Evolutionary conservation across 2,329 filamentous ascomycete species (phyloP).

Genomic region (Simplicillium aogashimaense): DNA sequence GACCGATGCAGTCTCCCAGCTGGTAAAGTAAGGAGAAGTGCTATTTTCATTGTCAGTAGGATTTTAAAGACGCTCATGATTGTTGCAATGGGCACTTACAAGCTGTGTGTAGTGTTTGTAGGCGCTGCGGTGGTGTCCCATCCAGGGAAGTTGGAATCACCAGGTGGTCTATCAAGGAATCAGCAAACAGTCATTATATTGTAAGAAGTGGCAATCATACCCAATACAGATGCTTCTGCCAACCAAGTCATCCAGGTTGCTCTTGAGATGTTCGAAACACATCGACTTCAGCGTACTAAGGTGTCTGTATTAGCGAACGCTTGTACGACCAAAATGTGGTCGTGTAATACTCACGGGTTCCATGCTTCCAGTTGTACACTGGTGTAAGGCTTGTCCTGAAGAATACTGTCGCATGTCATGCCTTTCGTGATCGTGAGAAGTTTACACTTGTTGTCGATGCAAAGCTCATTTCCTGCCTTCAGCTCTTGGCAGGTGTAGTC

Average conservation of each 20-base stretch:
- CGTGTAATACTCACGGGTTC: constrained; percentile 2
- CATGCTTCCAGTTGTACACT: constrained; percentile 1
- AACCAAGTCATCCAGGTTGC: constrained; percentile 2
- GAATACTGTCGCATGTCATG: background rate
- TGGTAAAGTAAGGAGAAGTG: too few relatives aligned
- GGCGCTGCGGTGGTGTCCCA: background rate
- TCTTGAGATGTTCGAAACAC: background rate
- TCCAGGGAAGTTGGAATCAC: constrained; percentile 1
- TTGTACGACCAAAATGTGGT: too few relatives aligned
- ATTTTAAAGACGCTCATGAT: too few relatives aligned
- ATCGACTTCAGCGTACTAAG: background rate
- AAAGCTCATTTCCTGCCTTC: background rate
- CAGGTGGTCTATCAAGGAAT: constrained; percentile 1
- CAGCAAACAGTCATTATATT: background rate
- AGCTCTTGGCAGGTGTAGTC: constrained; percentile 1
- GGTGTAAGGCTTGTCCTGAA: background rate
- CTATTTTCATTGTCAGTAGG: too few relatives aligned
- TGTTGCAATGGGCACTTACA: background rate
- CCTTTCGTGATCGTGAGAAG: background rate
- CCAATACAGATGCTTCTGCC: constrained; percentile 4
- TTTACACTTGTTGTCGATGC: constrained; percentile 1
- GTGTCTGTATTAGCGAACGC: too few relatives aligned
- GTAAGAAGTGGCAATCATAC: background rate
- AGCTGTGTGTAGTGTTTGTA: background rate
- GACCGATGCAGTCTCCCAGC: too few relatives aligned